Percentiles rank a stretch among this genome's conserved stretches.
These are phyloP conservation scores for Lodderomyces parapsilosis DNA, from an alignment of 1,139 yeast species.

Conservation along the genomic window DNA sequence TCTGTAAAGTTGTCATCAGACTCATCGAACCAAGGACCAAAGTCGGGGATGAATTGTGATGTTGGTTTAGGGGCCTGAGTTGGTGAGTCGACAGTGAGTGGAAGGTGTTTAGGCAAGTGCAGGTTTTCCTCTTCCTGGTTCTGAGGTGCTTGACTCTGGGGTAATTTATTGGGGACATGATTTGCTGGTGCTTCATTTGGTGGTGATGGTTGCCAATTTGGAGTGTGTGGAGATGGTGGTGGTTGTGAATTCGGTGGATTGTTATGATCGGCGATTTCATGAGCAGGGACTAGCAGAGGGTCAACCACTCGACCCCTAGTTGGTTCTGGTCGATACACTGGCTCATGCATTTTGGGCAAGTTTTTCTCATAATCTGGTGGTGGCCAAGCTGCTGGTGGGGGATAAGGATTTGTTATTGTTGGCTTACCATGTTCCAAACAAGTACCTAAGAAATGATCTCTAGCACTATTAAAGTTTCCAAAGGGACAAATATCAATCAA, in stretches of 20 bases:
- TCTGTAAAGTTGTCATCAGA: slow-evolving; percentile 2
- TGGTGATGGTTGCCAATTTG: background rate
- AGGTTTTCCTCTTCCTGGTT: too few relatives aligned
- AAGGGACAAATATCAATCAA: slow-evolving; percentile 48
- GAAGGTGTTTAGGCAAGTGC: background rate
- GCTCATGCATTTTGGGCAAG: slow-evolving; percentile 4
- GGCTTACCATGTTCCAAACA: slow-evolving; percentile 41
- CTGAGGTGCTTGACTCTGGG: background rate
- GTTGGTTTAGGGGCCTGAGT: background rate
- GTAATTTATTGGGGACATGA: background rate
- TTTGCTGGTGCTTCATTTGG: background rate
- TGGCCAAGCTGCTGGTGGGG: slow-evolving; percentile 13
- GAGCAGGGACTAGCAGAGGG: background rate
- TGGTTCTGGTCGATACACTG: slow-evolving; percentile 2
- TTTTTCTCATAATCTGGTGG: slow-evolving; percentile 8
- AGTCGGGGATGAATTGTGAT: background rate
- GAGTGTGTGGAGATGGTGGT: background rate
- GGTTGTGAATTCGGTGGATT: background rate
- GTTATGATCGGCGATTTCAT: background rate
- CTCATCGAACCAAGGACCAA: background rate
- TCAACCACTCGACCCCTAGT: background rate
- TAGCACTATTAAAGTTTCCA: slow-evolving; percentile 46
- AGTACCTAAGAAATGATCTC: slow-evolving; percentile 57
- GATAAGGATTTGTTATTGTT: slow-evolving; percentile 14
- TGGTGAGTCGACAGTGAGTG: background rate